Conservation (phyloP, 2,329 filamentous ascomycete genomes). For the Fusarium circinatum region DNA sequence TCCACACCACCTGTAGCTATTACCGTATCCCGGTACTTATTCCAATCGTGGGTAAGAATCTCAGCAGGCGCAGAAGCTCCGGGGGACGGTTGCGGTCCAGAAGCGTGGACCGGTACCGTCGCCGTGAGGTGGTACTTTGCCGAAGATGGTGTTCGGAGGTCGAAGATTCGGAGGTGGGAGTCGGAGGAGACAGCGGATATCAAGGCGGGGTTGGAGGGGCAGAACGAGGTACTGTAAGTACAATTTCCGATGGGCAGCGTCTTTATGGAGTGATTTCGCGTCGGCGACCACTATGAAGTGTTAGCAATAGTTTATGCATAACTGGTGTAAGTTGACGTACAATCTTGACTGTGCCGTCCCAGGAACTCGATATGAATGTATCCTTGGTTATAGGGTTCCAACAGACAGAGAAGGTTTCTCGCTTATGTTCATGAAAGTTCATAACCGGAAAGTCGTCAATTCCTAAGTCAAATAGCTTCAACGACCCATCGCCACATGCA, state of each 20-base stretch:
- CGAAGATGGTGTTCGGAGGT: constrained; percentile 85
- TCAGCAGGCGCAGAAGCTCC: constrained; percentile 73
- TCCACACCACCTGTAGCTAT: constrained; percentile 93
- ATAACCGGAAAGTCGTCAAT: constrained; percentile 87
- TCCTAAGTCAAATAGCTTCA: constrained; percentile 91
- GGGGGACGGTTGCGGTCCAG: constrained; percentile 57
- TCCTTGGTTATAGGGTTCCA: constrained; percentile 95
- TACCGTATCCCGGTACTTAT: constrained; percentile 90
- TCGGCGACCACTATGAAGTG: constrained; percentile 78
- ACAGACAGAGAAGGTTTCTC: constrained; percentile 90
- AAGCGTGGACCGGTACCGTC: constrained; percentile 84
- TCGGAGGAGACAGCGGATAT: constrained; percentile 91
- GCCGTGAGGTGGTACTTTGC: constrained; percentile 88
- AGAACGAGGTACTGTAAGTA: constrained; percentile 93
- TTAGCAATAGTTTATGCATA: background rate
- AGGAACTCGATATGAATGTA: constrained; percentile 89
- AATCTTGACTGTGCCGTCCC: constrained; percentile 96
- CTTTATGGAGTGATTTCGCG: constrained; percentile 75
- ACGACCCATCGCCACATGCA: constrained; percentile 90
- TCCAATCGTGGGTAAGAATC: constrained; percentile 97
- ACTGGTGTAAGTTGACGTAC: constrained; percentile 48
- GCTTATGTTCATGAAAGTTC: constrained; percentile 91
- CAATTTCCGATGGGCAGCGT: constrained; percentile 93
- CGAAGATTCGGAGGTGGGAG: constrained; percentile 88
- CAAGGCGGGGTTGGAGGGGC: constrained; percentile 85